Percentiles rank a stretch among this genome's conserved stretches.
These are phyloP conservation scores for Triticum monococcum DNA, from an alignment of 176 grass and related monocot species.

Conservation along the genomic window DNA sequence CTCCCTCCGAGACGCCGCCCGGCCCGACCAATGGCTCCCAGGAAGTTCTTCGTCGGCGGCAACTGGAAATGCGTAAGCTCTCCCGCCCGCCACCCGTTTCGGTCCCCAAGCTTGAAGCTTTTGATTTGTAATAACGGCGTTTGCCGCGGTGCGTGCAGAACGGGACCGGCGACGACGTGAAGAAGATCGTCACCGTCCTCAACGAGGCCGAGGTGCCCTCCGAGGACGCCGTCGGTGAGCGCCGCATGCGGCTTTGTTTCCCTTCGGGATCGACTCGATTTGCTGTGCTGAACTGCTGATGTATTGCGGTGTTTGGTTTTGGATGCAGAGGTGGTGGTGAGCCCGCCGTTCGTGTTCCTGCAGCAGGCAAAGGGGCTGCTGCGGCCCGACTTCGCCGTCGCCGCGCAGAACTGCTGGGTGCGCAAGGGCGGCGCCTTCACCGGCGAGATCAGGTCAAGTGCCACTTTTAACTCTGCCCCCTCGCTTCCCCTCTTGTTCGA, in stretches of 20 bases:
- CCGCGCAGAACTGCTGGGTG: slow-evolving; percentile 92
- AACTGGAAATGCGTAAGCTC: slow-evolving; percentile 88
- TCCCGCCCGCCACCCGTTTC: not conserved
- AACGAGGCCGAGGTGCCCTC: slow-evolving; percentile 80
- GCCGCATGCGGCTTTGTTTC: not conserved
- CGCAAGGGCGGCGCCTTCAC: slow-evolving; percentile 88
- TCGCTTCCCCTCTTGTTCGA: not conserved
- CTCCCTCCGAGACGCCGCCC: not conserved
- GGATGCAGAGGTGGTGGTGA: slow-evolving; percentile 83
- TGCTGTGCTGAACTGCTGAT: slow-evolving; percentile 4
- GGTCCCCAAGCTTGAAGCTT: not conserved
- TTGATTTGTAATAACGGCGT: slow-evolving; percentile 28
- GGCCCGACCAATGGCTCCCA: slow-evolving; percentile 34
- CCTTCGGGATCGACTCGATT: not conserved
- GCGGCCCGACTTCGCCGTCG: slow-evolving; percentile 69
- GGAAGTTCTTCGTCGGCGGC: slow-evolving; percentile 83
- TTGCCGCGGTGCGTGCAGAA: slow-evolving; percentile 45
- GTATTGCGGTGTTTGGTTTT: not conserved
- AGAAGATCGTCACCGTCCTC: slow-evolving; percentile 79
- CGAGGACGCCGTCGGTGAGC: slow-evolving; percentile 75
- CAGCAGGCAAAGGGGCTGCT: slow-evolving; percentile 61
- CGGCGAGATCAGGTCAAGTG: slow-evolving; percentile 76
- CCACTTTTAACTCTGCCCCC: not conserved
- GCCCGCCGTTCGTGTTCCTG: slow-evolving; percentile 89
- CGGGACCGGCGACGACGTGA: slow-evolving; percentile 76